These are phyloP conservation scores for Kwoniella europaea DNA, from an alignment of 768 basidiomycete species.

Conservation along the genomic window DNA sequence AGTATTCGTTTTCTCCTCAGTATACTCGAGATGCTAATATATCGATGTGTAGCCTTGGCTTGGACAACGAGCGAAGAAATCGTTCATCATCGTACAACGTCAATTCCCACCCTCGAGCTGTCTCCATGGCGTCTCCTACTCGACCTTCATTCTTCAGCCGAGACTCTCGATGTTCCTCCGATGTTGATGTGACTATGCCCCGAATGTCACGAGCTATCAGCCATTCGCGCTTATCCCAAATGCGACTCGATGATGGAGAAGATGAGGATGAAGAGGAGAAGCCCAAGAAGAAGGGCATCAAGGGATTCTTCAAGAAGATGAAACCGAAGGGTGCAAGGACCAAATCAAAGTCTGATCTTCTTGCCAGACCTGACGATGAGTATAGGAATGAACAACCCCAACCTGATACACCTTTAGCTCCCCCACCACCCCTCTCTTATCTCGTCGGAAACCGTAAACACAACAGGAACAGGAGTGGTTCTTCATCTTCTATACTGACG, in stretches of 20 bases:
- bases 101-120: slow-evolving; percentile 49
- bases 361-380: slow-evolving; percentile 11
- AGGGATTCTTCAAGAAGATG: slow-evolving; percentile 57
- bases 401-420: slow-evolving; percentile 69
- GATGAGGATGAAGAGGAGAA: slow-evolving; percentile 25
- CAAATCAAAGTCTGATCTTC: slow-evolving; percentile 9
- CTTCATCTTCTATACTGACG: slow-evolving; percentile 41
- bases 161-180: slow-evolving; percentile 42
- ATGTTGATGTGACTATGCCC: slow-evolving; percentile 17
- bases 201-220: slow-evolving; percentile 27
- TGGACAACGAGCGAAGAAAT: slow-evolving; percentile 55
- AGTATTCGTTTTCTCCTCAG: slow-evolving; percentile 24
- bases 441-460: slow-evolving; percentile 64
- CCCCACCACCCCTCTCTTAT: slow-evolving; percentile 89
- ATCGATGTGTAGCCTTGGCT: slow-evolving; percentile 47
- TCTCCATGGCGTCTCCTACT: slow-evolving; percentile 53
- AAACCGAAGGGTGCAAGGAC: slow-evolving; percentile 39
- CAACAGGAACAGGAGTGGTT: slow-evolving; percentile 41
- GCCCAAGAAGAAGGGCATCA: slow-evolving; percentile 58
- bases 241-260: slow-evolving; percentile 26
- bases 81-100: slow-evolving; percentile 32
- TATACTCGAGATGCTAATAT: background rate
- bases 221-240: slow-evolving; percentile 41
- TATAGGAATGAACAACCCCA: slow-evolving; percentile 19
- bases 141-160: slow-evolving; percentile 55